phyloP scores from a whole-genome alignment of 192 early-diverging fungal genomes.

The Lobosporangium transversale region DNA sequence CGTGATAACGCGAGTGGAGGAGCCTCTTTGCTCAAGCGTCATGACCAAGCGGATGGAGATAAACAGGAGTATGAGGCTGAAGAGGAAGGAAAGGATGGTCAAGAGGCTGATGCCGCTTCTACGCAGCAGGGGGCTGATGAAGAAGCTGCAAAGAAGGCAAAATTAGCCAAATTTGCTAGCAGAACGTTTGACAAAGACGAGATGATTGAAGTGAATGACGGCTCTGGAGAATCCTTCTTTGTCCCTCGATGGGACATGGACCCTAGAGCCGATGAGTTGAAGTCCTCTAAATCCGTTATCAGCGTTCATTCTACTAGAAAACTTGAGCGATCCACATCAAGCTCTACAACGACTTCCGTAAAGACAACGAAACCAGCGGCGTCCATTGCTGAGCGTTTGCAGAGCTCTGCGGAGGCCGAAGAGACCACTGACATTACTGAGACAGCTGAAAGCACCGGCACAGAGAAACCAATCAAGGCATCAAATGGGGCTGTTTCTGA shows the following conservation, averaged over 20 bases:
- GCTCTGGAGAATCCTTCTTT: constrained; percentile 49
- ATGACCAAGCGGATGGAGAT: constrained; percentile 19
- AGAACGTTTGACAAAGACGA: constrained; percentile 53
- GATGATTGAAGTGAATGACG: constrained; percentile 53
- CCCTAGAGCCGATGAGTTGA: constrained; percentile 42
- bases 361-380: constrained; percentile 9
- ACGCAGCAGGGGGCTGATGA: constrained; percentile 2
- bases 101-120: not conserved
- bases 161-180: constrained; percentile 39
- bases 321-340: constrained; percentile 37
- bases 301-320: constrained; percentile 41
- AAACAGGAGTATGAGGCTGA: constrained; percentile 34
- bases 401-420: constrained; percentile 13
- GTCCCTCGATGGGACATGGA: constrained; percentile 50
- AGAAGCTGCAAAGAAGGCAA: constrained; percentile 29
- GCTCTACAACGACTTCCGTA: constrained; percentile 13
- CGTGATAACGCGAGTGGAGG: constrained; percentile 14
- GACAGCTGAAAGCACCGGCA: not conserved
- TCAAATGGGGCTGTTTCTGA: too few relatives aligned
- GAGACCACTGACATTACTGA: constrained; percentile 1
- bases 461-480: too few relatives aligned
- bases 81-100: constrained; percentile 12
- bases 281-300: constrained; percentile 44
- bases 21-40: constrained; percentile 1
- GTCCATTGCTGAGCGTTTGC: constrained; percentile 38